Percentiles rank a stretch among this genome's conserved stretches.
phyloP scores from a whole-genome alignment of 2,329 filamentous ascomycete species.

The Metarhizium guizhouense region DNA sequence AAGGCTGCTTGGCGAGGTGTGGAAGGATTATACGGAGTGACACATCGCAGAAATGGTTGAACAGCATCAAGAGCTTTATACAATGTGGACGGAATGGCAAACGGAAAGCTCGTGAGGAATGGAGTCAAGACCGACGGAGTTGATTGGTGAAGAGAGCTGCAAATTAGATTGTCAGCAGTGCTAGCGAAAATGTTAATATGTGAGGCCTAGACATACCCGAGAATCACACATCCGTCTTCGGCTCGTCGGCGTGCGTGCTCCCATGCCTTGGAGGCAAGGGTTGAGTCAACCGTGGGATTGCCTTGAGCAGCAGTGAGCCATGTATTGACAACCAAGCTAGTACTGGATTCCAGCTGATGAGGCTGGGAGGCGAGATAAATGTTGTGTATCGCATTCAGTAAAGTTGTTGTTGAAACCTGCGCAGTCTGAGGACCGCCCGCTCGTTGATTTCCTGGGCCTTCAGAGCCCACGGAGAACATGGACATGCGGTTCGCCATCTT shows the following conservation, averaged over 20 bases:
- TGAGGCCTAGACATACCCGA: slow-evolving; percentile 55
- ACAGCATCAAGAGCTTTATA: slow-evolving; percentile 74
- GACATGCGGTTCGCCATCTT: slow-evolving; percentile 57
- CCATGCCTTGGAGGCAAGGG: slow-evolving; percentile 77
- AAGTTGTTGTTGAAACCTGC: slow-evolving; percentile 85
- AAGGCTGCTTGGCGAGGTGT: slow-evolving; percentile 72
- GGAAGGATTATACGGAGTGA: slow-evolving; percentile 85
- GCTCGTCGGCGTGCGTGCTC: slow-evolving; percentile 91
- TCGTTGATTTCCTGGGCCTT: slow-evolving; percentile 49
- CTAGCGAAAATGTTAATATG: not conserved
- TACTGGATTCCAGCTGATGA: slow-evolving; percentile 82
- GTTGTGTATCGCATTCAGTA: slow-evolving; percentile 86
- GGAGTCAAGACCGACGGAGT: slow-evolving; percentile 76
- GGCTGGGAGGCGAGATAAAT: slow-evolving; percentile 74
- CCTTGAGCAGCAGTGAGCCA: slow-evolving; percentile 76
- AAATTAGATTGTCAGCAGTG: slow-evolving; percentile 9
- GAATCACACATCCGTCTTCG: slow-evolving; percentile 86
- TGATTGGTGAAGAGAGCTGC: slow-evolving; percentile 78
- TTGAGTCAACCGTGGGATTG: slow-evolving; percentile 66
- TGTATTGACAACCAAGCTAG: slow-evolving; percentile 88
- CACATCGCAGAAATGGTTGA: slow-evolving; percentile 76
- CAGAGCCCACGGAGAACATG: slow-evolving; percentile 59
- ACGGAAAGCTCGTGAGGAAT: slow-evolving; percentile 72
- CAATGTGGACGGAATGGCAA: slow-evolving; percentile 65
- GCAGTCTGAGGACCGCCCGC: slow-evolving; percentile 57